Conservation (phyloP, 2,329 filamentous ascomycete species). For the Alternaria arborescens region DNA sequence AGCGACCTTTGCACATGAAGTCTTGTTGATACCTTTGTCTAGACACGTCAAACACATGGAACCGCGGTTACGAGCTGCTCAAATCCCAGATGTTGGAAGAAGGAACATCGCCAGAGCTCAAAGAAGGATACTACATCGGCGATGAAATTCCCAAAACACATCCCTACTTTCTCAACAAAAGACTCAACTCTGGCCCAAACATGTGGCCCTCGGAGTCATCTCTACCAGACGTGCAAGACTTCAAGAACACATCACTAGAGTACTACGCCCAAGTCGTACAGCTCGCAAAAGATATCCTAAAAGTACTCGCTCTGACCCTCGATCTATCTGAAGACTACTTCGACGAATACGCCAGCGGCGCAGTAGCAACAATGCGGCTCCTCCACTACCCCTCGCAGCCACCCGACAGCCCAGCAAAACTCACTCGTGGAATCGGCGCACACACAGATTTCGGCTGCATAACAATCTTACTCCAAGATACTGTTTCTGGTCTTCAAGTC, state of each 20-base stretch:
- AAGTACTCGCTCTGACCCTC: conserved; percentile 53
- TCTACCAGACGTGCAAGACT: conserved; percentile 38
- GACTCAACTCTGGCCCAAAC: conserved; percentile 53
- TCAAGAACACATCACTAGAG: conserved; percentile 50
- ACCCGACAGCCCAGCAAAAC: conserved; percentile 46
- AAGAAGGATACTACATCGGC: conserved; percentile 56
- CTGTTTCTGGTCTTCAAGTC: conserved; percentile 66
- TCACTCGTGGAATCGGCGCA: conserved; percentile 54
- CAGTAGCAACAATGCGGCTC: conserved; percentile 54
- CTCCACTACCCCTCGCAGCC: conserved; percentile 56
- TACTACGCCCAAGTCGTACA: conserved; percentile 53
- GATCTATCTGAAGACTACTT: conserved; percentile 52
- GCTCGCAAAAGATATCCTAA: conserved; percentile 54
- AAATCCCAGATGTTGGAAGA: conserved; percentile 55
- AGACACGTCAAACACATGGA: conserved; percentile 51
- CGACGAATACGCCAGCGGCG: conserved; percentile 46
- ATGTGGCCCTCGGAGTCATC: conserved; percentile 47
- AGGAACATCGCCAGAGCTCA: conserved; percentile 55
- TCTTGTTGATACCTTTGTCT: background rate
- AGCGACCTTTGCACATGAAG: rapidly evolving
- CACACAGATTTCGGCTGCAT: conserved; percentile 57
- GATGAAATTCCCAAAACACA: conserved; percentile 53
- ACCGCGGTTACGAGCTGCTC: conserved; percentile 56
- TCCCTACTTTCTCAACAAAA: conserved; percentile 50
- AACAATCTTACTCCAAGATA: conserved; percentile 49